A percentile compares a stretch with the other conserved stretches of the same genome.
Evolutionary conservation across 176 grass and related monocot species (phyloP).

Genomic region (Phoenix dactylifera): DNA sequence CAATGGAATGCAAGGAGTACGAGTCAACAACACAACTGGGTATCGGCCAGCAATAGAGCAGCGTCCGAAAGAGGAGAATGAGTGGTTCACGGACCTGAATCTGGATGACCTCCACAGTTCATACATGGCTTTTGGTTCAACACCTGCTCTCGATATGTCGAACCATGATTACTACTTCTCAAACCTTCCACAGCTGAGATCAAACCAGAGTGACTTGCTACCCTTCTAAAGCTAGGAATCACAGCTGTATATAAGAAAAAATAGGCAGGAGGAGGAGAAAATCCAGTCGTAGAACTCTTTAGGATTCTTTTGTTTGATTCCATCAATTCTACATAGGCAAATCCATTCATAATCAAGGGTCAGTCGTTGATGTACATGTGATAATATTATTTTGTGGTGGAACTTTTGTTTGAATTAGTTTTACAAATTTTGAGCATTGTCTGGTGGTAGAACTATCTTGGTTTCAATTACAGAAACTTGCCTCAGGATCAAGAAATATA

Average conservation of each 20-base stretch:
- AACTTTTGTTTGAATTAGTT: too few species aligned
- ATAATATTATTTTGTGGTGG: too few species aligned
- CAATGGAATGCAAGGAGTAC: background rate
- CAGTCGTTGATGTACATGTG: too few species aligned
- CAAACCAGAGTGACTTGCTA: constrained; percentile 34
- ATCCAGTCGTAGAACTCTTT: constrained; percentile 13
- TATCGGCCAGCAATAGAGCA: too few species aligned
- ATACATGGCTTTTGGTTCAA: constrained; percentile 24
- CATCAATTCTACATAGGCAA: too few species aligned
- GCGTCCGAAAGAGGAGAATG: constrained; percentile 47
- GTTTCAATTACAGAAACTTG: too few species aligned
- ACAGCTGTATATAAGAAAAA: constrained; percentile 26
- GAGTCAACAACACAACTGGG: background rate
- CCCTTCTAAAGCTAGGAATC: constrained; percentile 39
- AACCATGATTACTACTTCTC: constrained; percentile 34
- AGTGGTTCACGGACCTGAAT: constrained; percentile 37
- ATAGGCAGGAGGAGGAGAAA: constrained; percentile 8
- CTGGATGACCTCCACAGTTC: constrained; percentile 45
- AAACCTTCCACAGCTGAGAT: constrained; percentile 32
- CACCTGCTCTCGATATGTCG: constrained; percentile 9
- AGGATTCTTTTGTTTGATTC: constrained; percentile 4
- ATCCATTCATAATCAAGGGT: too few species aligned
- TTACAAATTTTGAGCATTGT: too few species aligned
- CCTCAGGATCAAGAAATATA: too few species aligned
- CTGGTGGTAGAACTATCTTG: too few species aligned